These are phyloP conservation scores for Neoscytalidium dimidiatum DNA, from an alignment of 2,329 filamentous ascomycete genomes.

Conservation along the genomic window DNA sequence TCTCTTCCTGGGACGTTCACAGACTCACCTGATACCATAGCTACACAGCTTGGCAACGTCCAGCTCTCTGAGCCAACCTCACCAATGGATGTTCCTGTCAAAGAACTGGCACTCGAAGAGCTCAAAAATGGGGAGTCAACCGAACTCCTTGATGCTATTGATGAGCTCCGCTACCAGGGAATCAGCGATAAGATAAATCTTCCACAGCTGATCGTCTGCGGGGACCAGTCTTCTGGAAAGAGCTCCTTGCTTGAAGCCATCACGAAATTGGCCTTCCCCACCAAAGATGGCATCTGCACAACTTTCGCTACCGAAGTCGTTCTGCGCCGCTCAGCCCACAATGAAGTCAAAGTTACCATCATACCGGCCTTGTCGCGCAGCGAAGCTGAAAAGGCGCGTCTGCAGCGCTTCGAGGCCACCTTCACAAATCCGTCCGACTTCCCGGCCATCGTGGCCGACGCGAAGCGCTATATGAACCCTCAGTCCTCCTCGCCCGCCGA, in stretches of 20 bases:
- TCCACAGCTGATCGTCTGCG: conserved; percentile 60
- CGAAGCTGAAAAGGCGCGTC: conserved; percentile 30
- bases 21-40: neutral
- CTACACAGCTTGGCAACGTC: neutral
- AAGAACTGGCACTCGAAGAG: conserved; percentile 25
- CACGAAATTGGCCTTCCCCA: conserved; percentile 60
- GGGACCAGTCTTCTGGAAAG: conserved; percentile 64
- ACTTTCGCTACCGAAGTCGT: conserved; percentile 63
- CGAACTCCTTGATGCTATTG: conserved; percentile 55
- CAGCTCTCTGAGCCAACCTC: neutral
- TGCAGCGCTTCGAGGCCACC: conserved; percentile 35
- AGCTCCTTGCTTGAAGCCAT: conserved; percentile 67
- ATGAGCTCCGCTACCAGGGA: conserved; percentile 54
- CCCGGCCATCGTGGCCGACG: conserved; percentile 50
- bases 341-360: conserved; percentile 49
- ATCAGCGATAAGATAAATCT: conserved; percentile 46
- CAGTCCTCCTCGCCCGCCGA: neutral
- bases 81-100: neutral
- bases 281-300: conserved; percentile 59
- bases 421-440: conserved; percentile 42
- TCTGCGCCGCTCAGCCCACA: conserved; percentile 45
- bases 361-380: conserved; percentile 23
- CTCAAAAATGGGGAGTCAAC: conserved; percentile 33
- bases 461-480: conserved; percentile 53
- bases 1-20: neutral